Base-by-base conservation (phyloP, 1,284 basidiomycete species). In the Papiliotrema nemorosa region DNA sequence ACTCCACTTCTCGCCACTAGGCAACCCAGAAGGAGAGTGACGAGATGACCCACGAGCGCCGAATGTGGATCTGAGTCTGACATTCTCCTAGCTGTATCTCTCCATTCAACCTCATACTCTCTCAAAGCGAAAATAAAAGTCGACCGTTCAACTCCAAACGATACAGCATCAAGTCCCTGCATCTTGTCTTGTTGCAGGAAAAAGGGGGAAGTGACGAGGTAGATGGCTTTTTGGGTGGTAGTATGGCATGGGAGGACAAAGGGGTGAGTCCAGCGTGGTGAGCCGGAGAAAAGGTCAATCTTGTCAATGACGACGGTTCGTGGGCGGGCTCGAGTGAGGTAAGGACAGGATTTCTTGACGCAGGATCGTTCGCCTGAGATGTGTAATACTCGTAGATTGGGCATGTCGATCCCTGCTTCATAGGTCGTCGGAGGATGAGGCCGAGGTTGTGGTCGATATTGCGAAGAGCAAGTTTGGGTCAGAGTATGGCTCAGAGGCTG, bases 51-150 rank as follows among this genome's bases (percentile, higher is more conserved):
- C 3, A 40, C 38, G 20, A 40, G 22, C 3, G 38, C 38, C 6
- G 18, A 18, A 16, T 40, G 38, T 7, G 38, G 20, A 16, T 40
- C 38, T 16, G 4, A 14, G 20, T 40, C 38, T 5, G 38, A 40
- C 38, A 40, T 40, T 6, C 22, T 16, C 22, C 38, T 3, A 14
- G 38, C 38, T 14, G 38, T 40, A 22, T 40, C 38, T 22, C 38
- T 18, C 38, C 38, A 40, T 40, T 40, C 38, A 16, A 40, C 38
- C 38, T 40, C 38, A 24, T 40, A 40, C 22, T 40, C 38, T 22
- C 38, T 3, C 18, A 40, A 16, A 5, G 38, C 38, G 18, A 40
- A 40, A 24, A 40, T 40, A 24, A 40, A 40, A 13, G 25, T 22
- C 14, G 20, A 22, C n/a, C 20, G 21, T 16, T 20, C 22, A 13